Percentiles rank a stretch among this genome's conserved stretches.
Evolutionary conservation across 1,284 basidiomycete genomes (phyloP).

Genomic region (Apiotrichum laibachii): DNA sequence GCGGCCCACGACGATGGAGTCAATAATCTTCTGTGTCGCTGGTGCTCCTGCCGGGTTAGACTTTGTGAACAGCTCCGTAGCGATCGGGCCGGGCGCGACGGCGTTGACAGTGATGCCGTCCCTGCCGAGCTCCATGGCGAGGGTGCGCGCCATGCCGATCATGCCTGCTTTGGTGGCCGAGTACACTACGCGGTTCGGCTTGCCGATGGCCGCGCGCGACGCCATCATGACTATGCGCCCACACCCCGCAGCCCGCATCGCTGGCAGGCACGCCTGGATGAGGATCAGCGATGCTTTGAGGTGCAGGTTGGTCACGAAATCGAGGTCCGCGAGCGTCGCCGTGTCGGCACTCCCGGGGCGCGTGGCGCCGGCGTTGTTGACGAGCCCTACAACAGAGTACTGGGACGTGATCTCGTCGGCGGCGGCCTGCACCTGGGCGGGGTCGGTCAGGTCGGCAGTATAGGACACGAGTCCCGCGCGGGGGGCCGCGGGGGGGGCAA

Average conservation of each 20-base stretch:
- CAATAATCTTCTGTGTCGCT: slow-evolving; percentile 75
- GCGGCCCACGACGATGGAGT: slow-evolving; percentile 82
- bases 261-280: slow-evolving; percentile 9
- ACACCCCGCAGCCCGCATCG: slow-evolving; percentile 9
- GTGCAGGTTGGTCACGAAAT: slow-evolving; percentile 80
- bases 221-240: slow-evolving; percentile 22
- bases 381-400: slow-evolving; percentile 15
- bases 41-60: slow-evolving; percentile 46
- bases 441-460: slow-evolving; percentile 11
- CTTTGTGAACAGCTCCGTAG: slow-evolving; percentile 63
- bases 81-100: slow-evolving; percentile 86
- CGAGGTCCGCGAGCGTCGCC: slow-evolving; percentile 20
- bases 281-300: slow-evolving; percentile 27
- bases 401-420: slow-evolving; percentile 1
- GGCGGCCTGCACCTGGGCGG: slow-evolving; percentile 1
- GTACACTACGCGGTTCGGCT: slow-evolving; percentile 75
- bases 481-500: slow-evolving; percentile 58
- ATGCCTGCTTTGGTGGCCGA: slow-evolving; percentile 83
- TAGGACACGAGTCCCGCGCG: slow-evolving; percentile 58
- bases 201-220: slow-evolving; percentile 17
- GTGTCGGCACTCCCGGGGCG: slow-evolving; percentile 25
- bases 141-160: slow-evolving; percentile 62
- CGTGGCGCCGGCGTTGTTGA: slow-evolving; percentile 24
- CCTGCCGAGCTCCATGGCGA: slow-evolving; percentile 65
- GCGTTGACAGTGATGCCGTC: slow-evolving; percentile 84